Conservation (phyloP, 179 eudicot genomes). For the Vitellaria paradoxa region DNA sequence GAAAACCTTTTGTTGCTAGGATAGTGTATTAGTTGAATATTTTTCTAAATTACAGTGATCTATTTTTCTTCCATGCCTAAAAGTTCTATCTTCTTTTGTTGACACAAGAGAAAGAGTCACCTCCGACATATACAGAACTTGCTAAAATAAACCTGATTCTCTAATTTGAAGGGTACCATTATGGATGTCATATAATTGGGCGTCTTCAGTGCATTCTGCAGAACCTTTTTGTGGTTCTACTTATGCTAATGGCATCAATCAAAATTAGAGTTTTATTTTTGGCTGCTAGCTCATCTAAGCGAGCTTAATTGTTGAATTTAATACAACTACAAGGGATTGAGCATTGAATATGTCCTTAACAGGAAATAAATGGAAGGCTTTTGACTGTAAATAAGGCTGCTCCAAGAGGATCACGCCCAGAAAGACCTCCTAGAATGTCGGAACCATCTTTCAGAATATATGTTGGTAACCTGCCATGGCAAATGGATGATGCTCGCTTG, state of each 20-base stretch:
- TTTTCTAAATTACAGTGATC: no score
- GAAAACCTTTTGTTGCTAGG: no score
- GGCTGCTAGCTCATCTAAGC: background rate
- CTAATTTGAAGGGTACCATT: background rate
- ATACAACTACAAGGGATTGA: background rate
- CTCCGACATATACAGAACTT: background rate
- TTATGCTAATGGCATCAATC: background rate
- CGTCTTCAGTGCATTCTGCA: background rate
- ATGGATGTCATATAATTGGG: slow-evolving; percentile 1
- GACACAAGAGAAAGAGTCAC: background rate
- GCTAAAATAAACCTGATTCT: background rate
- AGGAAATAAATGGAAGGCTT: slow-evolving; percentile 72
- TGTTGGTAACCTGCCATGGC: slow-evolving; percentile 91
- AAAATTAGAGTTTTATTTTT: background rate
- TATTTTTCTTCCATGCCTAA: no score
- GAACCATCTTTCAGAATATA: slow-evolving; percentile 56
- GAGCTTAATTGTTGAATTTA: background rate
- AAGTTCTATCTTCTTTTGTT: no score
- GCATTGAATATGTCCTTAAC: slow-evolving; percentile 10
- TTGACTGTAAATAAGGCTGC: slow-evolving; percentile 86
- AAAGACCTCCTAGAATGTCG: slow-evolving; percentile 44
- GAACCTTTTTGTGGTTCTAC: background rate
- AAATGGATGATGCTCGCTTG: slow-evolving; percentile 62
- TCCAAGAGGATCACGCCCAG: slow-evolving; percentile 71
- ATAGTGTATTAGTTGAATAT: no score